Evolutionary conservation across 192 early-diverging fungal species (phyloP).

Genomic region (Coemansia javaensis): DNA sequence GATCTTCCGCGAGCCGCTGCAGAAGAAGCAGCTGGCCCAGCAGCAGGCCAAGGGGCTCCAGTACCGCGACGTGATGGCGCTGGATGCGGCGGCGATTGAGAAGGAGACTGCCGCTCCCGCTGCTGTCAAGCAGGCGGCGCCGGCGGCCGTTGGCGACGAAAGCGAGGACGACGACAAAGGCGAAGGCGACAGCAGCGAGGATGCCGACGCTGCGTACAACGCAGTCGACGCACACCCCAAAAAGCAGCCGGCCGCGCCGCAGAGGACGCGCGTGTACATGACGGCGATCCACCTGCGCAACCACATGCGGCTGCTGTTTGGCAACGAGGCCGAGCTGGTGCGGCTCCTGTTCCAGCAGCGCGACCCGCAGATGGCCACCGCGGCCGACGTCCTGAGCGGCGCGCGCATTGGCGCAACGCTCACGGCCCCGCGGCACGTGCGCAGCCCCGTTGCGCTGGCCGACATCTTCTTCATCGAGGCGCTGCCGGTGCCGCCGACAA

Average conservation of each 20-base stretch:
- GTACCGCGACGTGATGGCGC: conserved; percentile 33
- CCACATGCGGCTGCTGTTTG: conserved; percentile 72
- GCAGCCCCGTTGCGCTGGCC: conserved; percentile 51
- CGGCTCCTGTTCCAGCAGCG: conserved; percentile 77
- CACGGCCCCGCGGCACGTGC: conserved; percentile 30
- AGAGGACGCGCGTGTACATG: conserved; percentile 35
- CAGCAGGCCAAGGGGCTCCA: conserved; percentile 60
- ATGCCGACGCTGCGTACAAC: conserved; percentile 14
- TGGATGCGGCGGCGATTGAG: conserved; percentile 14
- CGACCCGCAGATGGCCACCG: conserved; percentile 45
- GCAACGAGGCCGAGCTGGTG: conserved; percentile 68
- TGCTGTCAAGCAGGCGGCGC: too few relatives aligned
- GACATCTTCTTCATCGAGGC: conserved; percentile 94
- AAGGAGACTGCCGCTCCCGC: conserved; percentile 27
- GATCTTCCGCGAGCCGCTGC: conserved; percentile 73
- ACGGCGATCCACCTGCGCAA: conserved; percentile 77
- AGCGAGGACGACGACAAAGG: conserved; percentile 45
- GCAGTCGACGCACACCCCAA: conserved; percentile 27
- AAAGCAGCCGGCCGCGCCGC: conserved; percentile 10
- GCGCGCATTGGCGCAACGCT: conserved; percentile 11
- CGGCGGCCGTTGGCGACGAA: conserved; percentile 22
- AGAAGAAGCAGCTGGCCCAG: conserved; percentile 55
- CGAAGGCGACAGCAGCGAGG: conserved; percentile 18
- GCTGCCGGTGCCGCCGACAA: conserved; percentile 84
- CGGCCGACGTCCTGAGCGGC: conserved; percentile 12